Evolutionary conservation across 2,329 filamentous ascomycete species (phyloP), one percentile per base, ranked within the genome.

Genomic region (Zopfia rhizophila): DNA sequence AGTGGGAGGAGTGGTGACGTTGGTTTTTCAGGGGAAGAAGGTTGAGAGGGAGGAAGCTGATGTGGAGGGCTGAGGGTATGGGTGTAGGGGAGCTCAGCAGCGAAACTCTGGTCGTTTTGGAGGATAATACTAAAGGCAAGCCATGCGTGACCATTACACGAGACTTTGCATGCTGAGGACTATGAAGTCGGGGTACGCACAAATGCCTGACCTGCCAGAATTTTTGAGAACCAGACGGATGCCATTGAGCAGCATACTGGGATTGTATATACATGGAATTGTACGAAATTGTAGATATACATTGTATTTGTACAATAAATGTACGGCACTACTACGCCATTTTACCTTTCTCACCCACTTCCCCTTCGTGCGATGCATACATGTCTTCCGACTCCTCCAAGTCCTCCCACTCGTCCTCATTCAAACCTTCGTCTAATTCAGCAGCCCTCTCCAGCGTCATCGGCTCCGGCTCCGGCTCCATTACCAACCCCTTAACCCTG

Each of bases 321-420:
- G n/a, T n/a, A n/a, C n/a, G n/a, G n/a, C 19, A 28, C 64, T 70
- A 3, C 76, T 75, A 5, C n/a, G n/a, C n/a, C n/a, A n/a, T n/a
- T n/a, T n/a, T n/a, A n/a, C n/a, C n/a, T n/a, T n/a, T n/a, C n/a
- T n/a, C n/a, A n/a, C 81, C 18, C 38, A 70, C 65, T 12, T 81
- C 82, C 19, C 79, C 74, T 51, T 74, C 65, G 4, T 55, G 50
- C 64, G 77, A 79, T 38, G 59, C 63, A 70, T 82, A 77, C 56
- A 65, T 78, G 44, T 70, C 77, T 12, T 75, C 17, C 21, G 12
- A 14, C n/a, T 17, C n/a, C 30, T 14, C 5, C 12, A 4, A 33
- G n/a, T 17, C n/a, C 73, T 47, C 76, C 71, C 12, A 12, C 17
- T 4, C 4, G 33, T 23, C 6, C 3, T 38, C n/a, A 12, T 22